Base-by-base conservation (phyloP, 164 flowering plant species). In the grape (Vitis vinifera) region DNA sequence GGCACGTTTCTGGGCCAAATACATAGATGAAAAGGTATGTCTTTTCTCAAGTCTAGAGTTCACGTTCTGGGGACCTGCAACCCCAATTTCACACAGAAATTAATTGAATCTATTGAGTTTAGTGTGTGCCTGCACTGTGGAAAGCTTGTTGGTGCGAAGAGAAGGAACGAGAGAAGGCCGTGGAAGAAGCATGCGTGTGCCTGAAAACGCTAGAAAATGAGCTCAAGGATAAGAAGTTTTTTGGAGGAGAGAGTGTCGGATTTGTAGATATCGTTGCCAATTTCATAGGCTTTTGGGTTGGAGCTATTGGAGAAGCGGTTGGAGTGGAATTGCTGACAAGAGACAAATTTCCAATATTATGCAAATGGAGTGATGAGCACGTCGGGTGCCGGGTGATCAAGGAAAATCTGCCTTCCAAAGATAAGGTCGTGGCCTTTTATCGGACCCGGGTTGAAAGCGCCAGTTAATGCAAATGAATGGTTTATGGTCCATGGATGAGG, bases 181-280 rank as follows among this genome's bases (percentile, higher is more conserved):
- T 75, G 47, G 75, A 73, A 70, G 88, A 82, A 78, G 76, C 79
- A 11, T 3, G 2, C 10, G 77, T 68, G 68, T 17, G 1, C 16
- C 68, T 88, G 13, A 69, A 71, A 49, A 59, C 60, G 10, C 80
- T 88, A 7, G 85, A 86, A 17, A 55, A 76, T 29, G 83, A 77
- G 69, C 74, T 87, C 1, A 56, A 76, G 19, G 82, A 55, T 15
- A 81, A 79, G 78, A 79, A 64, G 49, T 84, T 83, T 75, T 85
- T 87, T 56, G 89, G 88, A 6, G 91, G 91, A 37, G 80, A 82
- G 3, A 71, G 14, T 0, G 70, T 86, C 13, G 84, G 83, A 12
- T 2, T 78, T 1, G 79, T 78, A 3, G 91, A 88, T 64, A 77
- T 88, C 48, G 78, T 56, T 17, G 83, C 79, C 9, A 58, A 48